phyloP scores from a whole-genome alignment of 208 protist species.

The Leishmania amazonensis region DNA sequence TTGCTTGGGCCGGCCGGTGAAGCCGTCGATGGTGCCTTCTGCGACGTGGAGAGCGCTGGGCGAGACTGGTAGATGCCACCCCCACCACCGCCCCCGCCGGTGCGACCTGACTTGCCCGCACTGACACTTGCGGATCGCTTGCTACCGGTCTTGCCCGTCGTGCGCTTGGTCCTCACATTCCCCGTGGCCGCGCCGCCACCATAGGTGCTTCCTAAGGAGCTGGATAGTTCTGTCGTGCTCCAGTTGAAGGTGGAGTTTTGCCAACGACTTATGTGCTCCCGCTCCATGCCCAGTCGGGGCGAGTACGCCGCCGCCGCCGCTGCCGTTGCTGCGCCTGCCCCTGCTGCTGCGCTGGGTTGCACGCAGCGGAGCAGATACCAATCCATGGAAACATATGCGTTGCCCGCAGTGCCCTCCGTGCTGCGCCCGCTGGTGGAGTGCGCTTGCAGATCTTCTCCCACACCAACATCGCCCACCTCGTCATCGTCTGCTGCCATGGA shows the following conservation, averaged over 20 bases:
- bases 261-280: constrained; percentile 7
- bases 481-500: neutral
- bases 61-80: constrained; percentile 7
- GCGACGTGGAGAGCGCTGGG: constrained; percentile 7
- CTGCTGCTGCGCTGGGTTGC: constrained; percentile 1
- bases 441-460: neutral
- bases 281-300: constrained; percentile 13
- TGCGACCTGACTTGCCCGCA: constrained; percentile 13
- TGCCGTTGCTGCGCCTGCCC: neutral
- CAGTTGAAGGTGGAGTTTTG: constrained; percentile 10
- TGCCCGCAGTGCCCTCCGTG: constrained; percentile 9
- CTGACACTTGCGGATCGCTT: constrained; percentile 25
- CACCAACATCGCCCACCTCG: neutral
- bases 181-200: neutral
- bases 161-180: constrained; percentile 5
- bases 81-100: constrained; percentile 2
- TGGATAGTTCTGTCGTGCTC: constrained; percentile 3
- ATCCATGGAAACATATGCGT: constrained; percentile 6
- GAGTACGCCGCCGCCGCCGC: neutral
- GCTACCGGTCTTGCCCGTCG: neutral
- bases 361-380: constrained; percentile 29
- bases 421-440: constrained; percentile 29
- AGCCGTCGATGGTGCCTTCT: neutral
- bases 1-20: neutral
- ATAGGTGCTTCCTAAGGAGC: neutral